These are phyloP conservation scores for Poterioochromonas sp. DNA, from an alignment of 352 stramenopile species.

Conservation along the genomic window DNA sequence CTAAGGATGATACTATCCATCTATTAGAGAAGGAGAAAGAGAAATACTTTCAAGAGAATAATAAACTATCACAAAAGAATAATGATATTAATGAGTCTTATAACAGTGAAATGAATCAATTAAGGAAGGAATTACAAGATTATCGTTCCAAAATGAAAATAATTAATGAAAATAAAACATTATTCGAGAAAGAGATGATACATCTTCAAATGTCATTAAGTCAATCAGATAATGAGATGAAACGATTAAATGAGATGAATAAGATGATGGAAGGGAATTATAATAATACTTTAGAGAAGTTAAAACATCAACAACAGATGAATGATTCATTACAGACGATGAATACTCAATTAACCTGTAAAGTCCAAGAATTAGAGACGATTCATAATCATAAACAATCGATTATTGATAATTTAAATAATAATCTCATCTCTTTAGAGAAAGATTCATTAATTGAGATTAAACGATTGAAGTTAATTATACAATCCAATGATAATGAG, in stretches of 20 bases:
- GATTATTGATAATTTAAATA: neutral
- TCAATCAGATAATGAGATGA: neutral
- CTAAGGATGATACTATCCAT: neutral
- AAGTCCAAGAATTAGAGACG: neutral
- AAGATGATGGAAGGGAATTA: neutral
- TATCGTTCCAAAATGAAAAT: constrained; percentile 2
- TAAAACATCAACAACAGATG: neutral
- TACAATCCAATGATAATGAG: neutral
- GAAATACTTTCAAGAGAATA: neutral
- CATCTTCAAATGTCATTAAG: neutral
- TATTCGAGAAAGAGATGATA: constrained; percentile 17
- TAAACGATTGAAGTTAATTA: neutral
- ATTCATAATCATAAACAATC: neutral
- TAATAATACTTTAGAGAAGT: neutral
- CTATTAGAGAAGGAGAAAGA: neutral
- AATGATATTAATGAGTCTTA: neutral
- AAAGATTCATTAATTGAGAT: neutral
- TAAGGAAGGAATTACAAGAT: constrained; percentile 5
- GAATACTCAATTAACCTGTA: neutral
- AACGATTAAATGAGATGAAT: neutral
- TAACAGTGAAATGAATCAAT: neutral
- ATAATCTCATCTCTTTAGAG: neutral
- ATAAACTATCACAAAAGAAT: neutral
- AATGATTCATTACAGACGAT: neutral
- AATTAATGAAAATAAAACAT: neutral